Evolutionary conservation across 179 eudicot species (phyloP).

Genomic region (Gypsophila paniculata): DNA sequence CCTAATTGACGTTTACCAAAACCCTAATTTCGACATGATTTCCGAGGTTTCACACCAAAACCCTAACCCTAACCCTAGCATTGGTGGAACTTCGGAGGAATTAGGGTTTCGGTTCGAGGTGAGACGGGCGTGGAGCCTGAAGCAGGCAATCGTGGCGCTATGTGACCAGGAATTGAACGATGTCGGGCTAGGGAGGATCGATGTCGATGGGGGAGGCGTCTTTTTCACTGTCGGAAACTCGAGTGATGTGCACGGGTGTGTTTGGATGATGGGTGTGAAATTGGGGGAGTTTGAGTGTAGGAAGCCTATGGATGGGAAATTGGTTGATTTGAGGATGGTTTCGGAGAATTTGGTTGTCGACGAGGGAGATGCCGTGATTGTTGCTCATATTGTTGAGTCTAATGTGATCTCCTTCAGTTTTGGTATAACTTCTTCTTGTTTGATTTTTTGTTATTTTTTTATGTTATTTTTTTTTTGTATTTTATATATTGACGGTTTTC

Average conservation of each 20-base stretch:
- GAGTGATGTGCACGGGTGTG: not conserved
- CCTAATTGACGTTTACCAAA: too few species aligned
- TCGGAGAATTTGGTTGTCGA: not conserved
- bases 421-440: not conserved
- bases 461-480: not conserved
- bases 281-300: not conserved
- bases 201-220: not conserved
- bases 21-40: too few species aligned
- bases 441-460: not conserved
- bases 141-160: not conserved
- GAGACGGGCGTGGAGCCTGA: not conserved
- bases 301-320: not conserved
- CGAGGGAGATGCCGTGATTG: not conserved
- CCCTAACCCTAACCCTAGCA: too few species aligned
- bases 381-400: not conserved
- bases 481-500: too few species aligned
- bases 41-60: too few species aligned
- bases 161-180: not conserved
- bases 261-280: not conserved
- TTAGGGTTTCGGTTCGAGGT: not conserved
- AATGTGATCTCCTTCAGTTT: not conserved
- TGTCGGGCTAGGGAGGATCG: not conserved
- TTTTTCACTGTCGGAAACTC: not conserved
- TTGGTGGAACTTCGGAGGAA: not conserved
- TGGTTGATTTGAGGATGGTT: not conserved